Evolutionary conservation across 176 grass and related monocot species (phyloP).

Genomic region (Canna indica): DNA sequence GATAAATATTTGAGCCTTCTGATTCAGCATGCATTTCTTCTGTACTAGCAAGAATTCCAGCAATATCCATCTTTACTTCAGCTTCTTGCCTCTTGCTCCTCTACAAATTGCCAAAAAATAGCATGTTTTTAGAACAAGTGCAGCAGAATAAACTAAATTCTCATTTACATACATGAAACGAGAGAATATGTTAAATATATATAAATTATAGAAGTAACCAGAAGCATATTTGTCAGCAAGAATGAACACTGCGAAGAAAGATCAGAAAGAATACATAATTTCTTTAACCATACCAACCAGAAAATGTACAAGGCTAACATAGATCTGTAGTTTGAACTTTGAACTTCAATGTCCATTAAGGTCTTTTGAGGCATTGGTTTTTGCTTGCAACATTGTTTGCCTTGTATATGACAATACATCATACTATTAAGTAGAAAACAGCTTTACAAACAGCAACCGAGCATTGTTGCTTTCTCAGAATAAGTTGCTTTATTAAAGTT

Average conservation of each 20-base stretch:
- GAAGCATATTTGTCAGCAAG: background rate
- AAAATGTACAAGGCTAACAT: background rate
- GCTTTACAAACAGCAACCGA: too few relatives aligned
- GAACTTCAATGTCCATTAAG: too few relatives aligned
- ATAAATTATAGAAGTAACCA: background rate
- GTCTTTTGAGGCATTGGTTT: too few relatives aligned
- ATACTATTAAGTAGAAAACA: background rate
- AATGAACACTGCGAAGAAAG: background rate
- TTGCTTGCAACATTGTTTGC: too few relatives aligned
- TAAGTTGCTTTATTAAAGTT: too few relatives aligned
- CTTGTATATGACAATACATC: too few relatives aligned
- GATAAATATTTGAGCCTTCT: constrained; percentile 7
- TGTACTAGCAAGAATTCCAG: constrained; percentile 25
- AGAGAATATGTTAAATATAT: background rate
- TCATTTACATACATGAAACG: constrained; percentile 8
- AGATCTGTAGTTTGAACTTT: background rate
- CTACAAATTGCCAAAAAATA: constrained; percentile 4
- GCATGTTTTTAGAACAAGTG: background rate
- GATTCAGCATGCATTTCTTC: constrained; percentile 14
- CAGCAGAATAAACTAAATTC: background rate
- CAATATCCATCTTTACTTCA: constrained; percentile 25
- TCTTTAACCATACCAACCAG: background rate
- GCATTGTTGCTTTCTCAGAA: too few relatives aligned
- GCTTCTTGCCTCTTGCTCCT: constrained; percentile 22
- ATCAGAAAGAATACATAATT: background rate